Percentiles rank a stretch among this genome's conserved stretches.
These are phyloP conservation scores for Diaporthe aspalathi DNA, from an alignment of 2,329 filamentous ascomycete genomes.

Conservation along the genomic window DNA sequence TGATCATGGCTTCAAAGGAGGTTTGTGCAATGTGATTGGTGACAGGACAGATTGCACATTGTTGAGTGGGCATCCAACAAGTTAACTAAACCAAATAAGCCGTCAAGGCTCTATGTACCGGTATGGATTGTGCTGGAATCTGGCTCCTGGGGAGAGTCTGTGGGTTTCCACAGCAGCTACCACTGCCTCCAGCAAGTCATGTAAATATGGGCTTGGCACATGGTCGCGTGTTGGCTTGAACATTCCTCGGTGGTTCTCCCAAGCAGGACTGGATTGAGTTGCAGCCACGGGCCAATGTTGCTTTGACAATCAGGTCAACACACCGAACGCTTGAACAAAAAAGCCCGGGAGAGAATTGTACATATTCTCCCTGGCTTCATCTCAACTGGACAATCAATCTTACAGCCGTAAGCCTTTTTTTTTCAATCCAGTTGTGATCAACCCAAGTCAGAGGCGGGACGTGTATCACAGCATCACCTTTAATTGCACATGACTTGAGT, in stretches of 20 bases:
- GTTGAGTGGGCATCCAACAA: background rate
- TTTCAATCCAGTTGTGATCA: background rate
- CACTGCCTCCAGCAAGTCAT: too few species aligned
- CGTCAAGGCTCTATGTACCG: background rate
- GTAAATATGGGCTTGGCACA: background rate
- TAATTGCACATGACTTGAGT: background rate
- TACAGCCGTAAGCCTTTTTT: background rate
- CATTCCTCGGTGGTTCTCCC: too few species aligned
- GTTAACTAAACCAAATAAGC: background rate
- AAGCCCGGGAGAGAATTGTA: too few species aligned
- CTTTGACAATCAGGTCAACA: too few species aligned
- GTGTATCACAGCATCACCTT: background rate
- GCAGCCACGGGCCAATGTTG: too few species aligned
- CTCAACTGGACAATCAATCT: background rate
- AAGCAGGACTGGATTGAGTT: background rate
- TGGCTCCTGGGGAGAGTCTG: background rate
- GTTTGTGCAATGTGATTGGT: background rate
- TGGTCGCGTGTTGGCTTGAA: too few species aligned
- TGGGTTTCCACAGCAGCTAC: slow-evolving; percentile 6
- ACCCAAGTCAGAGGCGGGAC: background rate
- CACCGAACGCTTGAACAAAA: too few species aligned
- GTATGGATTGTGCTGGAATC: background rate
- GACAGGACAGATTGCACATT: background rate
- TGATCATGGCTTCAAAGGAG: background rate
- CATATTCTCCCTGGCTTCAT: too few species aligned